Conservation (phyloP, 169 alveolate genomes). For the Toxoplasma gondii region DNA sequence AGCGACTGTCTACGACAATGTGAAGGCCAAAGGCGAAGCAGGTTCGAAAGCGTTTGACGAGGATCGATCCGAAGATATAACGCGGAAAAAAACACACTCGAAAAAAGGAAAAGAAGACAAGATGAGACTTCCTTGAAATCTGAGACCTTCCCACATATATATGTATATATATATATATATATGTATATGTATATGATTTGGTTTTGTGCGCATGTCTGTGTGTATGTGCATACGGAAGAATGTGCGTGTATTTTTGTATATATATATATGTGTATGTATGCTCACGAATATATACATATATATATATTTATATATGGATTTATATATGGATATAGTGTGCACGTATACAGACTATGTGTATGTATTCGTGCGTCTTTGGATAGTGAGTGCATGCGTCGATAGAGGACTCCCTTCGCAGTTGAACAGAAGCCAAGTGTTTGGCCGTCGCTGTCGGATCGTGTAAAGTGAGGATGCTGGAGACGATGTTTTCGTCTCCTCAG, state of each 20-base stretch:
- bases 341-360: too few relatives aligned
- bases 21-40: background rate
- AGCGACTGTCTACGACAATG: slow-evolving; percentile 20
- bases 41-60: background rate
- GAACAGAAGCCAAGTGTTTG: too few relatives aligned
- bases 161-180: too few relatives aligned
- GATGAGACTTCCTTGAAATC: background rate
- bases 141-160: background rate
- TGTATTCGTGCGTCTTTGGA: background rate
- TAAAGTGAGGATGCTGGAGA: too few relatives aligned
- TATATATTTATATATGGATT: too few relatives aligned
- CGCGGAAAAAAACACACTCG: background rate
- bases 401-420: too few relatives aligned
- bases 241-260: background rate
- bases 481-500: background rate
- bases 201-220: background rate
- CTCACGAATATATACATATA: too few relatives aligned
- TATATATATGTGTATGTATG: background rate
- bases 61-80: background rate
- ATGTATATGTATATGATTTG: background rate
- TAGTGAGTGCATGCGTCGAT: background rate
- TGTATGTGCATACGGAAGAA: background rate
- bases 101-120: background rate
- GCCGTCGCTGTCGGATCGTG: too few relatives aligned
- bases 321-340: too few relatives aligned